Conservation (phyloP, 257 asterid species). For the Prunella vulgaris region DNA sequence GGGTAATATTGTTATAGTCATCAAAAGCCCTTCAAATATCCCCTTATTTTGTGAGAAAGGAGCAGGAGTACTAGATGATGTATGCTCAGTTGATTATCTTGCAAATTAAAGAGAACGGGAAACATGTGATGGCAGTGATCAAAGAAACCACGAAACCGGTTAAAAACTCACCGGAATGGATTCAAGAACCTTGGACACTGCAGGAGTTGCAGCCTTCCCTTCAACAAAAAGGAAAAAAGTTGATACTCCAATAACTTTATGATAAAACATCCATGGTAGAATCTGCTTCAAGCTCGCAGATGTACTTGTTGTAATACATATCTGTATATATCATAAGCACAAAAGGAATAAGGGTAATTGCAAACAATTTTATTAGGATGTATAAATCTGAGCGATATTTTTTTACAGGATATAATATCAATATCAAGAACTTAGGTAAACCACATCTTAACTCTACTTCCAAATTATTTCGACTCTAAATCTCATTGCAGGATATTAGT, state of each 20-base stretch:
- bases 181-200: conserved; percentile 69
- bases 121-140: not conserved
- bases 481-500: not conserved
- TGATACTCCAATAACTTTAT: conserved; percentile 73
- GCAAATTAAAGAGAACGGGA: not conserved
- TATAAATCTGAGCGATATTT: not conserved
- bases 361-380: not conserved
- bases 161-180: conserved; percentile 64
- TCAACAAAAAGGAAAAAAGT: conserved; percentile 74
- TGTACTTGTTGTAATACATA: conserved; percentile 71
- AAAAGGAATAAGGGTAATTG: not conserved
- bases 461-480: not conserved
- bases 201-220: conserved; percentile 77
- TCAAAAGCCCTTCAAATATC: not conserved
- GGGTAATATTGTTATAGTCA: not conserved
- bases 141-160: conserved; percentile 8
- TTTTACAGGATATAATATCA: conserved; percentile 4
- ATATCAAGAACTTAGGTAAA: conserved; percentile 2
- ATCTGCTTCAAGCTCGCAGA: conserved; percentile 83
- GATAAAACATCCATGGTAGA: conserved; percentile 84
- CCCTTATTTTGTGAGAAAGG: not conserved
- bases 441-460: not conserved
- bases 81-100: not conserved
- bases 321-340: conserved; percentile 35
- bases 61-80: not conserved